A percentile compares a stretch with the other conserved stretches of the same genome.
phyloP scores from a whole-genome alignment of 2,329 filamentous ascomycete species.

The Colletotrichum brevisporum region DNA sequence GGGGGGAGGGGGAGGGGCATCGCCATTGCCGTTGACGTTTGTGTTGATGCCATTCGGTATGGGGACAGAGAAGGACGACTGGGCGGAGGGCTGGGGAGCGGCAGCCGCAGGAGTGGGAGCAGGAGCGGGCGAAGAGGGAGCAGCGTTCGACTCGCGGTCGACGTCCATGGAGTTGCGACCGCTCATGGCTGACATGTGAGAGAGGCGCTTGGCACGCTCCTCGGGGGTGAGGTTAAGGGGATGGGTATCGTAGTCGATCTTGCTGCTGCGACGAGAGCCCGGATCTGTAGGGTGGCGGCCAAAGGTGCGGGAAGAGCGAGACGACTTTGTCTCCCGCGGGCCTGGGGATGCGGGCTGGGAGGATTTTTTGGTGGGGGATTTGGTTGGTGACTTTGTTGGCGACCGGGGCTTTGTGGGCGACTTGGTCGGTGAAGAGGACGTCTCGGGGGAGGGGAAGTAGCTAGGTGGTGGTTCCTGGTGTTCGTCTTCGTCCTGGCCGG shows the following conservation, averaged over 20 bases:
- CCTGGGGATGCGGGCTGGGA: slow-evolving; percentile 49
- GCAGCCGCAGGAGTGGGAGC: slow-evolving; percentile 59
- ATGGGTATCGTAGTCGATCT: slow-evolving; percentile 80
- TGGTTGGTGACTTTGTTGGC: slow-evolving; percentile 45
- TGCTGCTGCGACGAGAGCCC: slow-evolving; percentile 62
- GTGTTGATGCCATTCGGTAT: slow-evolving; percentile 65
- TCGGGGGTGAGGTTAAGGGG: slow-evolving; percentile 93
- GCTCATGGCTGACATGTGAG: slow-evolving; percentile 72
- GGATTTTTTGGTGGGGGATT: slow-evolving; percentile 53
- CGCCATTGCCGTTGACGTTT: slow-evolving; percentile 59
- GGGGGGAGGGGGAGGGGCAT: slow-evolving; percentile 78
- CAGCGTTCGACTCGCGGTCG: slow-evolving; percentile 73
- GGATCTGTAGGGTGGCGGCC: slow-evolving; percentile 64
- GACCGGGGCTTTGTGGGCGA: slow-evolving; percentile 47
- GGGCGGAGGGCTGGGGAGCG: slow-evolving; percentile 54
- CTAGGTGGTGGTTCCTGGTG: slow-evolving; percentile 45
- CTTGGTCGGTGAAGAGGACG: slow-evolving; percentile 47
- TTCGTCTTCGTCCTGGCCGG: slow-evolving; percentile 52
- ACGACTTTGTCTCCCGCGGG: slow-evolving; percentile 52
- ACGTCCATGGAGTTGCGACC: slow-evolving; percentile 81
- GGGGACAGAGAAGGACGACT: slow-evolving; percentile 65
- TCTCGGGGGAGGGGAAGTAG: slow-evolving; percentile 51
- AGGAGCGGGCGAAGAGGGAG: slow-evolving; percentile 67
- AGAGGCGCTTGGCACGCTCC: slow-evolving; percentile 80
- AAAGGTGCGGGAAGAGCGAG: slow-evolving; percentile 61